Percentiles rank a stretch among this genome's conserved stretches.
Evolutionary conservation across 2,329 filamentous ascomycete species (phyloP).

Genomic region (Aspergillus novofumigatus): DNA sequence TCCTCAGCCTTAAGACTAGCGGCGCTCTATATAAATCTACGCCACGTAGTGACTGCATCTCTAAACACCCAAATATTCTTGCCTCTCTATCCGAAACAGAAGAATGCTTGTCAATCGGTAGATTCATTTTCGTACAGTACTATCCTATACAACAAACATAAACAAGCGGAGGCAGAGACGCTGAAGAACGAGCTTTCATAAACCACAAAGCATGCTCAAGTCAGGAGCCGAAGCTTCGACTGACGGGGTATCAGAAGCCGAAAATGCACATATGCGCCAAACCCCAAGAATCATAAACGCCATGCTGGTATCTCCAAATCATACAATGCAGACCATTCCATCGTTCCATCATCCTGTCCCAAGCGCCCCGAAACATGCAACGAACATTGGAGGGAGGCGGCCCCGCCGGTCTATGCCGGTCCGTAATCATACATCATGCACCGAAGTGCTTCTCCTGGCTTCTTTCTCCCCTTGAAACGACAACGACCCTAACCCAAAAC

Average conservation of each 20-base stretch:
- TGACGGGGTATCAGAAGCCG: slow-evolving; percentile 21
- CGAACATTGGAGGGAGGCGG: neutral
- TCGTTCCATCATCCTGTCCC: neutral
- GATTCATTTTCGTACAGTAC: neutral
- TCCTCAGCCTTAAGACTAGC: neutral
- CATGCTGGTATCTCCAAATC: neutral
- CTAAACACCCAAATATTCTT: neutral
- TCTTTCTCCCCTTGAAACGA: neutral
- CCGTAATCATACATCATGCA: neutral
- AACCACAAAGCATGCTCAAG: slow-evolving; percentile 3
- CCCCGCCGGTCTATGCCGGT: neutral
- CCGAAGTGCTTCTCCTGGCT: neutral
- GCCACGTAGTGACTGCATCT: neutral
- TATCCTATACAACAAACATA: neutral
- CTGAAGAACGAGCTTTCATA: neutral
- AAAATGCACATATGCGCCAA: slow-evolving; percentile 7
- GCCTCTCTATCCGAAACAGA: neutral
- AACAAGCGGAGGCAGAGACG: neutral
- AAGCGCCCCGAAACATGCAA: neutral
- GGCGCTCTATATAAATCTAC: neutral
- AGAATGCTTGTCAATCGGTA: neutral
- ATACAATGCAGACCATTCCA: neutral
- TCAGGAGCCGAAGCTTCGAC: slow-evolving; percentile 20
- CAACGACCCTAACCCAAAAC: neutral
- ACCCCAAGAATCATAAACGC: slow-evolving; percentile 1